These are phyloP conservation scores for Trichosporon coremiiforme DNA, from an alignment of 1,284 basidiomycete genomes.

Conservation along the genomic window DNA sequence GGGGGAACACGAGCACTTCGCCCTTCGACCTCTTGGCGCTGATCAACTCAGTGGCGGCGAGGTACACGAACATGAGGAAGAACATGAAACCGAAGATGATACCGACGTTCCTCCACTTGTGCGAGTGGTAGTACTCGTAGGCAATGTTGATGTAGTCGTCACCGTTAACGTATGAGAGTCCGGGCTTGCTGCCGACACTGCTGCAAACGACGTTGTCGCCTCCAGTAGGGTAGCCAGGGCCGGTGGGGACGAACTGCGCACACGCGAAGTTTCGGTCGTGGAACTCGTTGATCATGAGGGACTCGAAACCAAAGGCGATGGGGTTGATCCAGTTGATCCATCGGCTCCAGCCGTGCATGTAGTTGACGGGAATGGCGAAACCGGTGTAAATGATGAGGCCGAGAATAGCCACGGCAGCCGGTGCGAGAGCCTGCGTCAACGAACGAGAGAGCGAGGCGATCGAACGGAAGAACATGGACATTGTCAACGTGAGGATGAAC, in stretches of 20 bases:
- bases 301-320: constrained; percentile 56
- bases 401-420: constrained; percentile 58
- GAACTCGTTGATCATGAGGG: constrained; percentile 61
- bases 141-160: constrained; percentile 63
- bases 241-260: constrained; percentile 49
- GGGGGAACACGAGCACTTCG: constrained; percentile 60
- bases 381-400: constrained; percentile 60
- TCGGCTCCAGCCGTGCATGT: constrained; percentile 58
- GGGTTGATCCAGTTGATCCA: constrained; percentile 62
- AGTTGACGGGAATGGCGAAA: constrained; percentile 55
- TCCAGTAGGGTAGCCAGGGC: constrained; percentile 52
- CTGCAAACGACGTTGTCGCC: constrained; percentile 55
- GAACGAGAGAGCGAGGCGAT: constrained; percentile 57
- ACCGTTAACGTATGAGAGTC: constrained; percentile 56
- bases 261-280: constrained; percentile 51
- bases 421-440: constrained; percentile 56
- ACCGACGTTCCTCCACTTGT: constrained; percentile 68
- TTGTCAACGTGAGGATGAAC: constrained; percentile 56
- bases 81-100: constrained; percentile 63
- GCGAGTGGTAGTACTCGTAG: constrained; percentile 64
- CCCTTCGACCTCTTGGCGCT: constrained; percentile 59
- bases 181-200: constrained; percentile 55
- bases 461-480: constrained; percentile 61
- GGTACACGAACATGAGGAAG: constrained; percentile 60
- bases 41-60: constrained; percentile 62